Evolutionary conservation across 345 rosid genomes (phyloP).

Genomic region (Trapa bicornis): DNA sequence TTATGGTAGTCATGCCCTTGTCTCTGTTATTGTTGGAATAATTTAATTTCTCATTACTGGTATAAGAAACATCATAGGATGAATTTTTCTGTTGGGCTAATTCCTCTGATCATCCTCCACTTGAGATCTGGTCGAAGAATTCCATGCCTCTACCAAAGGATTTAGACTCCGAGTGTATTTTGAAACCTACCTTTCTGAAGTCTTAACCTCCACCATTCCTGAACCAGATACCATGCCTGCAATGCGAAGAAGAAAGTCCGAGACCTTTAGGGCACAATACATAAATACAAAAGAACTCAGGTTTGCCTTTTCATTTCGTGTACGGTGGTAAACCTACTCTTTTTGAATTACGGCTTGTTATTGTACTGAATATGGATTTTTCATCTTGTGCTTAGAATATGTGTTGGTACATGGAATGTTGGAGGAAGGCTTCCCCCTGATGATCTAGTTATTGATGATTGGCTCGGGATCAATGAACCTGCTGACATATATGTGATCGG

Average conservation of each 20-base stretch:
- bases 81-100: neutral
- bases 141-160: neutral
- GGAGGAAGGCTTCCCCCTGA: slow-evolving; percentile 77
- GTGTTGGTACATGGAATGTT: slow-evolving; percentile 89
- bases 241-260: slow-evolving; percentile 65
- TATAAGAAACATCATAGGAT: neutral
- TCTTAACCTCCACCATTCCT: neutral
- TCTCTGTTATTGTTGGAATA: neutral
- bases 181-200: neutral
- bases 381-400: slow-evolving; percentile 30
- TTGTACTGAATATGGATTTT: neutral
- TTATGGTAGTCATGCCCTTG: neutral
- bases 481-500: slow-evolving; percentile 86
- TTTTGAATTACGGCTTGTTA: neutral
- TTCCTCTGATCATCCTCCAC: neutral
- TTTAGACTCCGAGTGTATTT: neutral
- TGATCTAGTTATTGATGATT: slow-evolving; percentile 79
- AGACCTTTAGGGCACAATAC: slow-evolving; percentile 73
- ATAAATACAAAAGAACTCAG: slow-evolving; percentile 69
- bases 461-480: slow-evolving; percentile 62
- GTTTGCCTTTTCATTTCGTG: slow-evolving; percentile 18
- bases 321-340: neutral
- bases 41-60: neutral
- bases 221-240: slow-evolving; percentile 33
- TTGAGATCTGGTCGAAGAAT: neutral